Conservation (phyloP, 2,329 filamentous ascomycete genomes). For the Penicillium occitanis region DNA sequence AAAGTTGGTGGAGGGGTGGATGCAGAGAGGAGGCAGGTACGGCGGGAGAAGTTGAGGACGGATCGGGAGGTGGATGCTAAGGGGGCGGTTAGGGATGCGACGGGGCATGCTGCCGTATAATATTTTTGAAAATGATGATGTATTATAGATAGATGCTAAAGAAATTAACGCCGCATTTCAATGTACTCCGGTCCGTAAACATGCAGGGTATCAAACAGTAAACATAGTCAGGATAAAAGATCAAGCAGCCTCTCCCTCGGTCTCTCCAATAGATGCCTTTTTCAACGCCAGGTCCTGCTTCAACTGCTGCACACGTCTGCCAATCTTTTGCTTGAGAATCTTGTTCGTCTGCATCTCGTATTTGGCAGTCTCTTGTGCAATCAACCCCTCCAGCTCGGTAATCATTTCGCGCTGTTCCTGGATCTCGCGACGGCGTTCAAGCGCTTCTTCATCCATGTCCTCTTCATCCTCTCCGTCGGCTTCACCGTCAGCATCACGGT, state of each 20-base stretch:
- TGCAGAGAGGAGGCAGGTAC: conserved; percentile 29
- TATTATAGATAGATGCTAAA: conserved; percentile 7
- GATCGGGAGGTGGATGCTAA: conserved; percentile 33
- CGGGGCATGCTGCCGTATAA: conserved; percentile 31
- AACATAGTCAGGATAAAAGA: not conserved
- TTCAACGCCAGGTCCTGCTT: conserved; percentile 47
- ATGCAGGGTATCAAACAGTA: conserved; percentile 16
- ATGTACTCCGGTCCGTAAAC: not conserved
- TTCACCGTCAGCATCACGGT: conserved; percentile 28
- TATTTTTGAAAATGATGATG: not conserved
- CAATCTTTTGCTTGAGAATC: conserved; percentile 46
- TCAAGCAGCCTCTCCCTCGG: conserved; percentile 25
- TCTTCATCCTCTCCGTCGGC: conserved; percentile 33
- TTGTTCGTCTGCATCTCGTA: conserved; percentile 43
- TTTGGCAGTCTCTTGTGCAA: conserved; percentile 39
- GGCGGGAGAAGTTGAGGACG: conserved; percentile 30
- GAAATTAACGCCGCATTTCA: not conserved
- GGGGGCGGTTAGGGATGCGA: conserved; percentile 29
- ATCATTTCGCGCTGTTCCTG: conserved; percentile 49
- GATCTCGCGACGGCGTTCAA: conserved; percentile 42
- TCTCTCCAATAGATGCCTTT: conserved; percentile 44
- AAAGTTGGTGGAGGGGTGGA: conserved; percentile 20
- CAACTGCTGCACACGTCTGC: conserved; percentile 44
- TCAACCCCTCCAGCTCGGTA: conserved; percentile 42
- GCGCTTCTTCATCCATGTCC: conserved; percentile 46